Percentiles rank a stretch among this genome's conserved stretches.
These are phyloP conservation scores for Flaveria linearis DNA, from an alignment of 129 eudicot species.

Conservation along the genomic window DNA sequence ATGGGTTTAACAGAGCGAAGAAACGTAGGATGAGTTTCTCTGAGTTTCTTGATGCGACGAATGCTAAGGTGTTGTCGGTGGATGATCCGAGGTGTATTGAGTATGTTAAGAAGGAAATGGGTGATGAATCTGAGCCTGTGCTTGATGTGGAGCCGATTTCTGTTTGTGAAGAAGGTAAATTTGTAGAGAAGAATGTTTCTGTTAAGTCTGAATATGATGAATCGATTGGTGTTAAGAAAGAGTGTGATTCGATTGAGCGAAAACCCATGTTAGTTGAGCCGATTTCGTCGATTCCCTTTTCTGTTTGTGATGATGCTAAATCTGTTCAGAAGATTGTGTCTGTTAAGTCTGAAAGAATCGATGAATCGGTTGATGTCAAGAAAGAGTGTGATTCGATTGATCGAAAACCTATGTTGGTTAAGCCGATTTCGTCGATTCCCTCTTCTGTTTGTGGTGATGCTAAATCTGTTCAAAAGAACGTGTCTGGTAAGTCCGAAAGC, in stretches of 20 bases:
- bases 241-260: not conserved
- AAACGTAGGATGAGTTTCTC: conserved; percentile 32
- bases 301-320: not conserved
- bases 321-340: not conserved
- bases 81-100: conserved; percentile 1
- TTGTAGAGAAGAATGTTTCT: not conserved
- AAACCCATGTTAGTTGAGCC: not conserved
- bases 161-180: not conserved
- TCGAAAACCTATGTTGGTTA: not conserved
- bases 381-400: not conserved
- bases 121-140: conserved; percentile 26
- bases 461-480: not conserved
- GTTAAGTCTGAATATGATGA: conserved; percentile 26
- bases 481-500: conserved; percentile 20
- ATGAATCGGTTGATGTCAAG: not conserved
- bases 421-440: no score
- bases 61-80: conserved; percentile 26
- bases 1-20: not conserved
- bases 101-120: conserved; percentile 23
- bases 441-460: no score
- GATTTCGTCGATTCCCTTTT: not conserved
- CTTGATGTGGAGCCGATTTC: conserved; percentile 37
- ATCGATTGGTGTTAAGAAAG: not conserved
- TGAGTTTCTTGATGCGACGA: conserved; percentile 32
- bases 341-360: conserved; percentile 26